A percentile compares a stretch with the other conserved stretches of the same genome.
These are phyloP conservation scores for Cercospora citrullina DNA, from an alignment of 2,329 filamentous ascomycete species.

Conservation along the genomic window DNA sequence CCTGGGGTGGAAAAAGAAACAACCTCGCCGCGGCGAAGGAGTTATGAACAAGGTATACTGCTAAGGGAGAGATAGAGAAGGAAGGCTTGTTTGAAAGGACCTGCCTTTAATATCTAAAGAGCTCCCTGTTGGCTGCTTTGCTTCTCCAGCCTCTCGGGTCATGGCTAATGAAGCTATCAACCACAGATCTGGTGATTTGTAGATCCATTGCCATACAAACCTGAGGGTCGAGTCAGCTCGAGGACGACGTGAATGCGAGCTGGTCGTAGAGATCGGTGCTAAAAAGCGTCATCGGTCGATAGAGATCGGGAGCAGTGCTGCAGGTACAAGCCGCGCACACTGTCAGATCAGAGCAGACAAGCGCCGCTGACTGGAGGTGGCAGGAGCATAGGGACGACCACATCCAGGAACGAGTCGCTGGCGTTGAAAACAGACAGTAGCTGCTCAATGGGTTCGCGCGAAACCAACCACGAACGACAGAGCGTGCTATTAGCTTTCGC, in stretches of 20 bases:
- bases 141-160: constrained; percentile 12
- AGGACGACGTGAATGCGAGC: not conserved
- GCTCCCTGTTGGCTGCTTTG: constrained; percentile 2
- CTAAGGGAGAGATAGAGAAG: constrained; percentile 4
- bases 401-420: constrained; percentile 23
- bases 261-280: constrained; percentile 8
- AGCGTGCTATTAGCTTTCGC: constrained; percentile 9
- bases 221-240: constrained; percentile 15
- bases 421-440: constrained; percentile 9
- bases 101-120: constrained; percentile 17
- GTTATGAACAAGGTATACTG: constrained; percentile 9
- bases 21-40: constrained; percentile 1
- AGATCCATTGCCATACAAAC: constrained; percentile 10
- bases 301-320: not conserved
- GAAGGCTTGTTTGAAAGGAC: constrained; percentile 5
- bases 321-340: constrained; percentile 10
- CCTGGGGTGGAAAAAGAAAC: not conserved
- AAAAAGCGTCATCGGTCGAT: constrained; percentile 11
- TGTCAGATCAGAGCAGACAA: constrained; percentile 3
- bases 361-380: constrained; percentile 24
- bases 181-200: constrained; percentile 4
- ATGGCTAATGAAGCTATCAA: constrained; percentile 6
- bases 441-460: constrained; percentile 5
- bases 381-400: constrained; percentile 17
- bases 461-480: constrained; percentile 21